Percentiles rank a stretch among this genome's conserved stretches.
Conservation (phyloP, 306 rosid genomes). For the Comarum palustre region DNA sequence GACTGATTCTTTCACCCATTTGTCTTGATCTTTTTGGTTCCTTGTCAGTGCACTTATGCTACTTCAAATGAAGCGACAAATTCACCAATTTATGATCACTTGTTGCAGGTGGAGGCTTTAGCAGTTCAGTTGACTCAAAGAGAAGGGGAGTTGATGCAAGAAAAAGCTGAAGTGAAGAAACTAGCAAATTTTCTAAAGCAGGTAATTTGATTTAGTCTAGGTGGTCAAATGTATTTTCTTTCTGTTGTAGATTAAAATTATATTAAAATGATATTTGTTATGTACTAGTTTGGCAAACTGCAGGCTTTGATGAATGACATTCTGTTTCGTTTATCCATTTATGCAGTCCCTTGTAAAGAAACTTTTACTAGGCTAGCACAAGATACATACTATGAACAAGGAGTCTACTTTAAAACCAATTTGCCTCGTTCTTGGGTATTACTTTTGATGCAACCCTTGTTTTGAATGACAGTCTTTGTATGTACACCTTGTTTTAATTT, state of each 20-base stretch:
- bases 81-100: conserved; percentile 11
- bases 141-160: conserved; percentile 70
- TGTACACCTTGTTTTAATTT: neutral
- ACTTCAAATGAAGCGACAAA: neutral
- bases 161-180: conserved; percentile 92
- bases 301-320: neutral
- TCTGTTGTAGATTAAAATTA: neutral
- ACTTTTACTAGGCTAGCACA: neutral
- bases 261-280: neutral
- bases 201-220: conserved; percentile 41
- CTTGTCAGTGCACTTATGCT: conserved; percentile 5
- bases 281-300: neutral
- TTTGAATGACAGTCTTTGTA: neutral
- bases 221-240: neutral
- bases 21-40: conserved; percentile 10
- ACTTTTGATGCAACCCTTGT: neutral
- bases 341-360: neutral
- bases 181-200: conserved; percentile 94
- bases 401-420: neutral
- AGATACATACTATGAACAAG: neutral
- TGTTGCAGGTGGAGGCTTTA: conserved; percentile 63
- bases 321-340: neutral
- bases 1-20: neutral
- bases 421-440: neutral
- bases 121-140: conserved; percentile 85